phyloP scores from a whole-genome alignment of 2,329 filamentous ascomycete genomes.

The Fusarium burgessii region DNA sequence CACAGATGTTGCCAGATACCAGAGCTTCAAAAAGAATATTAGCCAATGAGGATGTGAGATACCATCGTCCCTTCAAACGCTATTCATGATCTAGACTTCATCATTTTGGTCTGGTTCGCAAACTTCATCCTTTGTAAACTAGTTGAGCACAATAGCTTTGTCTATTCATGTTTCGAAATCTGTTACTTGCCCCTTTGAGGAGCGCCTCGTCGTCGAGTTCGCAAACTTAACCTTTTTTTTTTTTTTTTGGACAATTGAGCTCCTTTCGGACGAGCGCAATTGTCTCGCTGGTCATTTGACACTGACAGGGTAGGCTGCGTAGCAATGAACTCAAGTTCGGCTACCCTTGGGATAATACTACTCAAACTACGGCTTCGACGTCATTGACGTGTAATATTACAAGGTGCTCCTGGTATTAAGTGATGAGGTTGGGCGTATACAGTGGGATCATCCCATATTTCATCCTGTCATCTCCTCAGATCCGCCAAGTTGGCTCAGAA shows the following conservation, averaged over 20 bases:
- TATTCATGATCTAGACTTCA: constrained; percentile 7
- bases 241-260: background rate
- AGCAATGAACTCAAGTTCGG: background rate
- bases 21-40: constrained; percentile 14
- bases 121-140: background rate
- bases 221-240: too few relatives aligned
- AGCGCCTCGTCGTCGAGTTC: background rate
- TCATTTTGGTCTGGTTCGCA: constrained; percentile 1
- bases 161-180: background rate
- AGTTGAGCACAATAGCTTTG: constrained; percentile 9
- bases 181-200: background rate
- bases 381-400: constrained; percentile 21
- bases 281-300: constrained; percentile 2
- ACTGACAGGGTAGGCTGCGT: background rate
- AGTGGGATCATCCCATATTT: background rate
- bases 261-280: background rate
- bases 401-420: constrained; percentile 13
- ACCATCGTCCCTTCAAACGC: constrained; percentile 3
- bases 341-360: background rate
- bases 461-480: constrained; percentile 5
- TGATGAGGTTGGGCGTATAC: background rate
- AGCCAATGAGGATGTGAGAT: constrained; percentile 27
- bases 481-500: constrained; percentile 11
- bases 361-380: constrained; percentile 11
- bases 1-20: constrained; percentile 1